These are phyloP conservation scores for Saccharomycopsis oosterbeekiorum DNA, from an alignment of 805 yeast genomes.

Conservation along the genomic window DNA sequence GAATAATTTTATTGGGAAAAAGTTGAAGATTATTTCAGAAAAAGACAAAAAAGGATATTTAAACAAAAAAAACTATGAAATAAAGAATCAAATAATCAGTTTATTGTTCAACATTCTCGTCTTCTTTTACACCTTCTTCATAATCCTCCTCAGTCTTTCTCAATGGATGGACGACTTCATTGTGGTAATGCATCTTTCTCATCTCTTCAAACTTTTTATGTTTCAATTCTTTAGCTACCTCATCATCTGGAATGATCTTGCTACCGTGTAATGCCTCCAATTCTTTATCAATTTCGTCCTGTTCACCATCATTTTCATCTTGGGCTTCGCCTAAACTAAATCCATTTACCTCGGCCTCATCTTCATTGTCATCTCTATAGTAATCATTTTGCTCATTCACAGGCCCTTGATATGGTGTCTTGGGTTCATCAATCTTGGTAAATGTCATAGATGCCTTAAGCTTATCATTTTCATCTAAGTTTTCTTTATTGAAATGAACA, in stretches of 20 bases:
- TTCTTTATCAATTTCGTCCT: constrained; percentile 25
- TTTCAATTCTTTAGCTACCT: constrained; percentile 33
- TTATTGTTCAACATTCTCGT: constrained; percentile 22
- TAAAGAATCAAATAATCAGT: neutral
- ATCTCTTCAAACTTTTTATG: constrained; percentile 64
- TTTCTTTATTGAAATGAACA: constrained; percentile 79
- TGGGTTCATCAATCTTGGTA: constrained; percentile 84
- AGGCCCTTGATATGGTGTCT: constrained; percentile 91
- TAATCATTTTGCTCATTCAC: constrained; percentile 67
- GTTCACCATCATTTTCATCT: constrained; percentile 38
- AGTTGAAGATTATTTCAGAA: neutral
- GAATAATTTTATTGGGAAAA: neutral
- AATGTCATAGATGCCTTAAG: constrained; percentile 29
- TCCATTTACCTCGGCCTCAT: constrained; percentile 30
- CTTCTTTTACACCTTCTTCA: constrained; percentile 25
- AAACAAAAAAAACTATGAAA: neutral
- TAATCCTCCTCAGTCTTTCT: constrained; percentile 20
- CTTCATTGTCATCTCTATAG: constrained; percentile 61
- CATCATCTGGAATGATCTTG: constrained; percentile 25
- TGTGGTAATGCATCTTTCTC: constrained; percentile 73
- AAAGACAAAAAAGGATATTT: neutral
- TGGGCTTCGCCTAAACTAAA: constrained; percentile 53
- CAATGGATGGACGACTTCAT: constrained; percentile 36
- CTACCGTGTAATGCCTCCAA: constrained; percentile 33
- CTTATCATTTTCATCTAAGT: constrained; percentile 50